Evolutionary conservation across 305 asterid genomes (phyloP).

Genomic region (Fraxinus xanthoxyloides): DNA sequence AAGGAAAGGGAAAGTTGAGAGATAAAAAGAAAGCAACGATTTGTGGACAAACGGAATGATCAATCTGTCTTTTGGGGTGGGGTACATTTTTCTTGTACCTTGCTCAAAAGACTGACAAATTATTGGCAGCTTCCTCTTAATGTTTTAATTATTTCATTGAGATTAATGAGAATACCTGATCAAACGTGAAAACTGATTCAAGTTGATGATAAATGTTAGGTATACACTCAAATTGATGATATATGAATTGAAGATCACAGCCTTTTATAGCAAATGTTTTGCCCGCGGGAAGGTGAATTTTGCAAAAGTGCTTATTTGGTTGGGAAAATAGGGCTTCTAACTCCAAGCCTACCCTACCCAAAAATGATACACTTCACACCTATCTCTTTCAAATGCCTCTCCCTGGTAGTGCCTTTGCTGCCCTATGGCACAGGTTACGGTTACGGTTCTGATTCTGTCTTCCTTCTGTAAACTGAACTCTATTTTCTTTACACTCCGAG

Average conservation of each 20-base stretch:
- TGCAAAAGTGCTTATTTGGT: too few relatives aligned
- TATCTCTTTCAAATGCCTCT: too few relatives aligned
- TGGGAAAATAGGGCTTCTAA: too few relatives aligned
- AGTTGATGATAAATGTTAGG: background rate
- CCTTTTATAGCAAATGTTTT: background rate
- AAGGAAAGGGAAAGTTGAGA: background rate
- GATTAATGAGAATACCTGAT: background rate
- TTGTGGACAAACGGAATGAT: background rate
- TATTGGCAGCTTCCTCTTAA: background rate
- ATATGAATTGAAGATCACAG: background rate
- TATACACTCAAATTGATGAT: background rate
- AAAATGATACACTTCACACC: too few relatives aligned
- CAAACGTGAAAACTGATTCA: background rate
- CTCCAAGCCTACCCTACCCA: too few relatives aligned
- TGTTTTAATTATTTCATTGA: background rate
- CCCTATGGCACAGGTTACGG: too few relatives aligned
- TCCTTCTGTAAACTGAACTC: too few relatives aligned
- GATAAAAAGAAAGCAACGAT: background rate
- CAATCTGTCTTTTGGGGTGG: background rate
- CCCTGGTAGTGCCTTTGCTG: too few relatives aligned
- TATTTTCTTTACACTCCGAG: too few relatives aligned
- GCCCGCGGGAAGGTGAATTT: too few relatives aligned
- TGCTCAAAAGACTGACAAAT: background rate
- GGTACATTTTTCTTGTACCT: background rate
- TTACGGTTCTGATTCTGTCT: too few relatives aligned